Evolutionary conservation across 306 rosid genomes (phyloP), one percentile per base, ranked within the genome.

Genomic region (Dryas octopetala): DNA sequence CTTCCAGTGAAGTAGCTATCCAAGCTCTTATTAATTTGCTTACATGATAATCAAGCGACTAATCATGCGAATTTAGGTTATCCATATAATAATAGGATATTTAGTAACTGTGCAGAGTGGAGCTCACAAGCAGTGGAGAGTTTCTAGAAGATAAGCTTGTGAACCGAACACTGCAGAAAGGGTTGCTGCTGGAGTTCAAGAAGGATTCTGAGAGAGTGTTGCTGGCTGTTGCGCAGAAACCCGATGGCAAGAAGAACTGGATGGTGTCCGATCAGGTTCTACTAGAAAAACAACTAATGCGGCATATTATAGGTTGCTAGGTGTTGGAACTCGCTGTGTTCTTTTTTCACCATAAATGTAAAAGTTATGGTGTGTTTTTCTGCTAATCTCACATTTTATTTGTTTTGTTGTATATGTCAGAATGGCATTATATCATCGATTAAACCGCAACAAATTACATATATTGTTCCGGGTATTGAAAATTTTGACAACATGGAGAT

Each of bases 201-300:
- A 92, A 92, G 91, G 99, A 92, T 62, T 77, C 98, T 51, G 99
- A 90, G 49, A 86, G 93, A 76, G 78, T 84, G 44, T 72, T 96
- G 82, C 84, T 96, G 68, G 99, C 97, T 32, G 90, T 96, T 80
- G 90, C 96, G 71, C 97, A 88, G 83, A 86, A 87, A 78, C 98
- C 97, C 14, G 99, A 96, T 78, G 98, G 99, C 83, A 96, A 96
- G 89, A 96, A 92, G 86, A 96, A 96, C 79, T 96, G 99, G 99
- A 90, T 90, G 92, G 99, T 96, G 85, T 90, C 84, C 69, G 99
- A 96, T 96, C 97, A 96, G 99, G 98, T 92, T 92, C 90, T 89
- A 79, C 83, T 92, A 74, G 88, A 63, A 63, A 90, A 85, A 86
- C 91, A 92, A 83, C 91, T 89, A 79, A 78, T 87, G 90, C 90